A percentile compares a stretch with the other conserved stretches of the same genome.
phyloP scores from a whole-genome alignment of 2,329 filamentous ascomycete genomes.

The Neodidymelliopsis sp. region DNA sequence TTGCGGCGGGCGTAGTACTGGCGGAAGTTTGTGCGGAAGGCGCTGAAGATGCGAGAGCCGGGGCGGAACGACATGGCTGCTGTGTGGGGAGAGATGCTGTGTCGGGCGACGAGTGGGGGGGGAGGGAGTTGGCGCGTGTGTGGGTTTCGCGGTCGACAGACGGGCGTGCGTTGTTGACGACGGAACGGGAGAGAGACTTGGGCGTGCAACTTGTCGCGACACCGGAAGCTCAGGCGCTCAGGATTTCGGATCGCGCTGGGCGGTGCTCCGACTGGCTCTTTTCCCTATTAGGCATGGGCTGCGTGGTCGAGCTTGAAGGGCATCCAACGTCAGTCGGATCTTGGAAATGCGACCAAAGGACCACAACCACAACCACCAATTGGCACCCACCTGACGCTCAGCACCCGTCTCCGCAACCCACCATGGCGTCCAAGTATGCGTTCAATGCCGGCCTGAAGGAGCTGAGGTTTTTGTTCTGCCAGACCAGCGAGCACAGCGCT shows the following conservation, averaged over 20 bases:
- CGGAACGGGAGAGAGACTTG: too few species aligned
- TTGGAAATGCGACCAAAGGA: slow-evolving; percentile 10
- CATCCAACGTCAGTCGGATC: slow-evolving; percentile 19
- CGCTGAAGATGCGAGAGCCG: slow-evolving; percentile 65
- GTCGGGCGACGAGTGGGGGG: slow-evolving; percentile 53
- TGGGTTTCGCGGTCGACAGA: slow-evolving; percentile 6
- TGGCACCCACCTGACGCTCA: slow-evolving; percentile 16
- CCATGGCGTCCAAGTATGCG: slow-evolving; percentile 91
- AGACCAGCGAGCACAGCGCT: slow-evolving; percentile 89
- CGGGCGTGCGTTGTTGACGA: too few species aligned
- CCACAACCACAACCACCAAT: slow-evolving; percentile 25
- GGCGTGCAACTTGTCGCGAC: slow-evolving; percentile 2
- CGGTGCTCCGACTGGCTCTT: slow-evolving; percentile 33
- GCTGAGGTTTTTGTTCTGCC: slow-evolving; percentile 96
- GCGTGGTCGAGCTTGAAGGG: slow-evolving; percentile 24
- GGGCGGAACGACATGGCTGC: slow-evolving; percentile 63
- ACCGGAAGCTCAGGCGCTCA: slow-evolving; percentile 25
- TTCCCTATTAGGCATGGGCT: slow-evolving; percentile 17
- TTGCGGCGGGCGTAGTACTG: slow-evolving; percentile 68
- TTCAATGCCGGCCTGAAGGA: slow-evolving; percentile 91
- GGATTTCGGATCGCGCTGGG: slow-evolving; percentile 37
- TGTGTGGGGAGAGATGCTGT: slow-evolving; percentile 49
- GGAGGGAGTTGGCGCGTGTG: slow-evolving; percentile 14
- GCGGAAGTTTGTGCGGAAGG: slow-evolving; percentile 60
- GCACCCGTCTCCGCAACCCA: slow-evolving; percentile 31